Conservation (phyloP, 352 stramenopile species). For the Phytophthora tentaculata region DNA sequence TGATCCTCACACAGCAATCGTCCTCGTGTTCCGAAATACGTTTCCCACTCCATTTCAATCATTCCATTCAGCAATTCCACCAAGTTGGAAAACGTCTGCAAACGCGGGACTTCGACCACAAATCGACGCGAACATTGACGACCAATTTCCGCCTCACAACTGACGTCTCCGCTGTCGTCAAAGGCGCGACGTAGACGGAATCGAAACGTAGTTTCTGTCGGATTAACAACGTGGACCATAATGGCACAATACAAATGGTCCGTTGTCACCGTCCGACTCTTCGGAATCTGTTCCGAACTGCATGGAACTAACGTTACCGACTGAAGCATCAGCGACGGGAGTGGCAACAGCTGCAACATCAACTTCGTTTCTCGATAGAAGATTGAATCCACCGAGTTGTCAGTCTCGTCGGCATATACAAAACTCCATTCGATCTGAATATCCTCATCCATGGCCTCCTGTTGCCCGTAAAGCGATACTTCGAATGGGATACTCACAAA, state of each 20-base stretch:
- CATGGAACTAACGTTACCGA: constrained; percentile 46
- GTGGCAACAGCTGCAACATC: constrained; percentile 46
- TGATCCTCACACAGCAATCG: constrained; percentile 29
- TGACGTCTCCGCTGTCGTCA: constrained; percentile 12
- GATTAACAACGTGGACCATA: constrained; percentile 67
- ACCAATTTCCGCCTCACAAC: constrained; percentile 51
- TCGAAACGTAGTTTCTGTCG: constrained; percentile 72
- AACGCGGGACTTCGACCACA: constrained; percentile 49
- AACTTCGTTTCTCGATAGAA: constrained; percentile 70
- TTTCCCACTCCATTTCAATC: constrained; percentile 61
- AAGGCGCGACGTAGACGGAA: constrained; percentile 41
- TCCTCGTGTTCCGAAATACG: constrained; percentile 55
- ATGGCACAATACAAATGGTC: constrained; percentile 61
- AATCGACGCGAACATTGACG: constrained; percentile 56
- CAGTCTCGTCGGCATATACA: constrained; percentile 52
- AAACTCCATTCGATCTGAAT: constrained; percentile 70
- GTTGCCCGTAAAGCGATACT: constrained; percentile 35
- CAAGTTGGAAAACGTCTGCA: constrained; percentile 25
- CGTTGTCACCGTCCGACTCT: constrained; percentile 27
- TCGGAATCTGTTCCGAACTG: constrained; percentile 28
- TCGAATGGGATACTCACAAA: constrained; percentile 48
- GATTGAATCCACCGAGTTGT: constrained; percentile 6
- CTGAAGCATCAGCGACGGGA: constrained; percentile 59
- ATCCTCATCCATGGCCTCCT: constrained; percentile 36
- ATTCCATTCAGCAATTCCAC: constrained; percentile 43